Percentiles rank a stretch among this genome's conserved stretches.
These are phyloP conservation scores for Camillea tinctor DNA, from an alignment of 2,329 filamentous ascomycete genomes.

Conservation along the genomic window DNA sequence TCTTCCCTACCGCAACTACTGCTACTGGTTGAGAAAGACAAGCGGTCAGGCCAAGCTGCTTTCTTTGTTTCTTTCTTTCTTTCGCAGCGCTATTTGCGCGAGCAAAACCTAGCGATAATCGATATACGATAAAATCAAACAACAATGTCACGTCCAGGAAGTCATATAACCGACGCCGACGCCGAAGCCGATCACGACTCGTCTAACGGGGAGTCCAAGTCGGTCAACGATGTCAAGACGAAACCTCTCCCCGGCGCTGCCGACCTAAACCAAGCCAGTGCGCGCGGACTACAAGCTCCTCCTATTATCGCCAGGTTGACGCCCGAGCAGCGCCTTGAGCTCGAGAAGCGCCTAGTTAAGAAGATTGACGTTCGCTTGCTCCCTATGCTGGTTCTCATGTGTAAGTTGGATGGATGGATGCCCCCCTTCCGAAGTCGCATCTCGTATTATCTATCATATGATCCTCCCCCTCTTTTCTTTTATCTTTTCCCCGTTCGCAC, in stretches of 20 bases:
- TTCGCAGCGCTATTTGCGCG: too few species aligned
- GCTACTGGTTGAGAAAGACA: too few species aligned
- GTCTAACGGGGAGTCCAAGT: slow-evolving; percentile 12
- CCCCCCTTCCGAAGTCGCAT: background rate
- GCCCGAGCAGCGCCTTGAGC: slow-evolving; percentile 46
- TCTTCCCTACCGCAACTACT: too few species aligned
- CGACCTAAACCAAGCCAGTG: slow-evolving; percentile 22
- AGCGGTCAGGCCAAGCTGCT: too few species aligned
- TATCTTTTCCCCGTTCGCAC: background rate
- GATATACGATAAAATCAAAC: background rate
- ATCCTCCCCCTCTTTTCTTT: background rate
- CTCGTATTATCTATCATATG: background rate
- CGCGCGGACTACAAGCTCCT: slow-evolving; percentile 29
- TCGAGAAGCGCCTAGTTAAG: slow-evolving; percentile 57
- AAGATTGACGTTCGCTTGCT: slow-evolving; percentile 67
- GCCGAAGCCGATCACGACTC: slow-evolving; percentile 14
- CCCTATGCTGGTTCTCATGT: slow-evolving; percentile 68
- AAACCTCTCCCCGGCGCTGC: slow-evolving; percentile 15
- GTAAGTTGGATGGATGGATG: slow-evolving; percentile 20
- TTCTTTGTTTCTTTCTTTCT: too few species aligned
- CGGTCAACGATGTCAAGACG: slow-evolving; percentile 11
- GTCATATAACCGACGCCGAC: slow-evolving; percentile 12
- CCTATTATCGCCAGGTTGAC: slow-evolving; percentile 43
- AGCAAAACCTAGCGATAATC: background rate
- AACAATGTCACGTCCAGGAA: slow-evolving; percentile 5